Conservation (phyloP, 2,329 filamentous ascomycete genomes). For the Trichoderma asperellum region DNA sequence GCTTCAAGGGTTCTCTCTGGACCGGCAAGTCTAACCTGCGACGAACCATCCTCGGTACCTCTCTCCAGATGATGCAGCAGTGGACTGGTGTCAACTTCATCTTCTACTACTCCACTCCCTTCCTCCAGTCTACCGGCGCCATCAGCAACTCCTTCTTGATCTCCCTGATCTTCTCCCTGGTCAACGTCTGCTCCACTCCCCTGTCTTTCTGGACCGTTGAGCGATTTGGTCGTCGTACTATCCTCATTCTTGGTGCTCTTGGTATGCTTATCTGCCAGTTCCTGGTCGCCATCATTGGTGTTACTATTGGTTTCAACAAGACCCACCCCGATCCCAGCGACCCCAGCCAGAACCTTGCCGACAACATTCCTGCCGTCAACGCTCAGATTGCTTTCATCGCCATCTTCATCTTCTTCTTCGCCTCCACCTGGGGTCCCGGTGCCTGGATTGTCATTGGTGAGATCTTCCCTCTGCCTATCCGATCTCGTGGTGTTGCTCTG, state of each 20-base stretch:
- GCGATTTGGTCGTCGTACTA: conserved; percentile 75
- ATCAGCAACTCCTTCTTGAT: conserved; percentile 81
- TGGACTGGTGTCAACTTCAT: conserved; percentile 91
- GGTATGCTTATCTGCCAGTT: conserved; percentile 89
- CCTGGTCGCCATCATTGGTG: conserved; percentile 77
- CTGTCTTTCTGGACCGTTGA: conserved; percentile 88
- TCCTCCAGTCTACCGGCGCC: conserved; percentile 78
- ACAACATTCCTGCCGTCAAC: conserved; percentile 62
- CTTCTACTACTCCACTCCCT: conserved; percentile 84
- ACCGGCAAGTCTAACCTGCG: conserved; percentile 69
- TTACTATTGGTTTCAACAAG: conserved; percentile 60
- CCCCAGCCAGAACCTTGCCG: conserved; percentile 45
- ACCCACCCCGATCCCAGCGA: conserved; percentile 52
- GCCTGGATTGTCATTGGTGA: conserved; percentile 85
- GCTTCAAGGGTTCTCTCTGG: conserved; percentile 66
- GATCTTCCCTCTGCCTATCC: conserved; percentile 87
- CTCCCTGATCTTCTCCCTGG: conserved; percentile 81
- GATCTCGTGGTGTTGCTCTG: conserved; percentile 82
- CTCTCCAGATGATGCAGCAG: conserved; percentile 81
- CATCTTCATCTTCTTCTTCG: conserved; percentile 94
- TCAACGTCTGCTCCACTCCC: conserved; percentile 85
- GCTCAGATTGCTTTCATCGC: conserved; percentile 86
- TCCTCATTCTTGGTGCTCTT: conserved; percentile 76
- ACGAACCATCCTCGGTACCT: conserved; percentile 71
- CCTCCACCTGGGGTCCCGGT: conserved; percentile 83